Percentiles rank a stretch among this genome's conserved stretches.
phyloP scores from a whole-genome alignment of 768 basidiomycete genomes.

The Tylopilus subfusipes region DNA sequence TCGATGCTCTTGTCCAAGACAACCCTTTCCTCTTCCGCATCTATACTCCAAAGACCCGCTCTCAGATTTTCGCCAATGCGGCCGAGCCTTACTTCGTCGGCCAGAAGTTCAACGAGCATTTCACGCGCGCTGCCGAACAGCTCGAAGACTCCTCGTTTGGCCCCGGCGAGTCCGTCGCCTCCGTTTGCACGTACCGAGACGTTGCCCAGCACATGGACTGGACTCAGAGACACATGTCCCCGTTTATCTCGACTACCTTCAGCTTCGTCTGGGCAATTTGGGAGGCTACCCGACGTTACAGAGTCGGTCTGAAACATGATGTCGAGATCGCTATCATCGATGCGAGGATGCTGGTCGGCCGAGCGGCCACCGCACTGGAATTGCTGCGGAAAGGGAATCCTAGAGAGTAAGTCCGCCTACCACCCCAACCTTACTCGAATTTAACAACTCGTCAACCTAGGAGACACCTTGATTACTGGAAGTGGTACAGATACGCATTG shows the following conservation, averaged over 20 bases:
- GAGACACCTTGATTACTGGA: constrained; percentile 63
- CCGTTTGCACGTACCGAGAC: constrained; percentile 50
- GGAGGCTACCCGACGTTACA: constrained; percentile 77
- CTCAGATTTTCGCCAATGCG: constrained; percentile 46
- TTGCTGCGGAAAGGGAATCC: constrained; percentile 50
- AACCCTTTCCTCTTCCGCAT: constrained; percentile 80
- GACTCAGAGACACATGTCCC: constrained; percentile 67
- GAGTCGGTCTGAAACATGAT: constrained; percentile 67
- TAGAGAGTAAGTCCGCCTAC: constrained; percentile 47
- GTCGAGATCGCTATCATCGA: constrained; percentile 80
- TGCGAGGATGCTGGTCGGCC: constrained; percentile 51
- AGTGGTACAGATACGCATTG: constrained; percentile 70
- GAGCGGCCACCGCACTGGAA: constrained; percentile 63
- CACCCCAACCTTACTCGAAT: background rate
- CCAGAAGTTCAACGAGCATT: constrained; percentile 53
- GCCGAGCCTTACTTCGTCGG: constrained; percentile 67
- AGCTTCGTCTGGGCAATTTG: constrained; percentile 81
- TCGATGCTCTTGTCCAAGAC: constrained; percentile 54
- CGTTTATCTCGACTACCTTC: constrained; percentile 73
- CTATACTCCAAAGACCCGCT: constrained; percentile 65
- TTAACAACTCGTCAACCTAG: constrained; percentile 31
- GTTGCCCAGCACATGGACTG: constrained; percentile 72
- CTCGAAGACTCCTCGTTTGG: constrained; percentile 32
- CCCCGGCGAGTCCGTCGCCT: constrained; percentile 31
- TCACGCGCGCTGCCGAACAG: constrained; percentile 35